phyloP scores from a whole-genome alignment of 768 basidiomycete species.

The Cyclocybe cylindracea region DNA sequence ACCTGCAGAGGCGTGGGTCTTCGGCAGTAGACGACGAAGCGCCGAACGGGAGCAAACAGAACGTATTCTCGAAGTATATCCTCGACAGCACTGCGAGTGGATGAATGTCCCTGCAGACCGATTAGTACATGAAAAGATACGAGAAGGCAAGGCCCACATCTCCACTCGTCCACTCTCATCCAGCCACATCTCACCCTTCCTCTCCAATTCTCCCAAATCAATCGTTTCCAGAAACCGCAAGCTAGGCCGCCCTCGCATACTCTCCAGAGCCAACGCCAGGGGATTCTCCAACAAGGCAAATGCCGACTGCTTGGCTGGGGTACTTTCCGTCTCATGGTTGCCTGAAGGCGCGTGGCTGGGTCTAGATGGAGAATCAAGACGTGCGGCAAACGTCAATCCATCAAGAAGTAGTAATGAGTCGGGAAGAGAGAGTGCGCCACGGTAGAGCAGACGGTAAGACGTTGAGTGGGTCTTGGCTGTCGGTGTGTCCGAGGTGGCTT shows the following conservation, averaged over 20 bases:
- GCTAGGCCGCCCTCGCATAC: conserved; percentile 74
- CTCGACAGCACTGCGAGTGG: conserved; percentile 60
- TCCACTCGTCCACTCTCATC: conserved; percentile 57
- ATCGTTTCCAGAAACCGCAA: conserved; percentile 59
- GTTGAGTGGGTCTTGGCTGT: conserved; percentile 5
- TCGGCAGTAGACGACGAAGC: conserved; percentile 24
- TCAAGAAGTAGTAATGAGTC: conserved; percentile 75
- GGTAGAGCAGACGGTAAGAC: conserved; percentile 62
- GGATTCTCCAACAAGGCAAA: conserved; percentile 60
- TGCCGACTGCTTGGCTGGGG: conserved; percentile 17
- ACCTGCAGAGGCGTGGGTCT: conserved; percentile 23
- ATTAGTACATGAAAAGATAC: not conserved
- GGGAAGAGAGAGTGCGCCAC: conserved; percentile 71
- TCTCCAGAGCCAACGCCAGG: conserved; percentile 72
- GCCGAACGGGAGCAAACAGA: conserved; percentile 52
- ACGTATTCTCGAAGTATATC: conserved; percentile 70
- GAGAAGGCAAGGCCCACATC: conserved; percentile 23
- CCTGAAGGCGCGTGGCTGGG: conserved; percentile 6
- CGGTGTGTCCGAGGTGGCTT: not conserved
- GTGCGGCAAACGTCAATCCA: conserved; percentile 68
- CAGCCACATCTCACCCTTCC: conserved; percentile 14
- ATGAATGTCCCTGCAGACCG: conserved; percentile 61
- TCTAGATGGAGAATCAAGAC: conserved; percentile 40
- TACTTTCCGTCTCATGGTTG: not conserved
- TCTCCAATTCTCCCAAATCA: conserved; percentile 53